phyloP scores from a whole-genome alignment of 257 asterid species.

The Sherardia arvensis region DNA sequence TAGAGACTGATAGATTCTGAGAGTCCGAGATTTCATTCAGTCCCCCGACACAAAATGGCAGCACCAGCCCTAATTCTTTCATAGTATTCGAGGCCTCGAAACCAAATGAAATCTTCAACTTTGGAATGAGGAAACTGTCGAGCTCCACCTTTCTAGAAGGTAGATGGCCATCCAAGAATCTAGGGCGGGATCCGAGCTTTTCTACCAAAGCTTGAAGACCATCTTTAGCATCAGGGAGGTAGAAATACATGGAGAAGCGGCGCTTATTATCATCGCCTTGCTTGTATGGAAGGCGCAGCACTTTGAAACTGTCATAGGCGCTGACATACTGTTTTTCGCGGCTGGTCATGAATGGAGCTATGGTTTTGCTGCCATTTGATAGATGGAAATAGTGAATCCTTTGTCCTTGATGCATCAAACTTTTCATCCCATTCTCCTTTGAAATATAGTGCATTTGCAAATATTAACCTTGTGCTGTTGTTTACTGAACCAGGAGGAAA shows the following conservation, averaged over 20 bases:
- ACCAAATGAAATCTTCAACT: conserved; percentile 26
- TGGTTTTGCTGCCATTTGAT: conserved; percentile 18
- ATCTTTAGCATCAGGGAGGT: conserved; percentile 23
- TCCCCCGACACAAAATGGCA: conserved; percentile 25
- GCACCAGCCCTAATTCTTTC: conserved; percentile 22
- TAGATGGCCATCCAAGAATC: conserved; percentile 23
- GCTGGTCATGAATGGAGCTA: conserved; percentile 32
- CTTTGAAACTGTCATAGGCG: conserved; percentile 24
- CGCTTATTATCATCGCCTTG: conserved; percentile 27
- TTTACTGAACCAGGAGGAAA: too few relatives aligned
- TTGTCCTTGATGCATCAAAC: conserved; percentile 20
- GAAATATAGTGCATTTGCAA: conserved; percentile 31
- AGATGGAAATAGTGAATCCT: conserved; percentile 24
- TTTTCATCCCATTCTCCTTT: conserved; percentile 30
- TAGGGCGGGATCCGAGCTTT: conserved; percentile 18
- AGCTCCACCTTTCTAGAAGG: conserved; percentile 17
- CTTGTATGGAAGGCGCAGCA: conserved; percentile 22
- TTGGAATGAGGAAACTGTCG: conserved; percentile 22
- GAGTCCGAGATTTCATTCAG: conserved; percentile 29
- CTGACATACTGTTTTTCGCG: conserved; percentile 13
- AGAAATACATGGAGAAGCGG: too few relatives aligned
- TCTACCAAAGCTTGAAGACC: conserved; percentile 25
- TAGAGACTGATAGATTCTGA: conserved; percentile 22
- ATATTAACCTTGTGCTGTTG: conserved; percentile 15
- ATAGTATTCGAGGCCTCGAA: conserved; percentile 32